Percentiles rank a stretch among this genome's conserved stretches.
Conservation (phyloP, 2,329 filamentous ascomycete species). For the Stagonosporopsis vannaccii region DNA sequence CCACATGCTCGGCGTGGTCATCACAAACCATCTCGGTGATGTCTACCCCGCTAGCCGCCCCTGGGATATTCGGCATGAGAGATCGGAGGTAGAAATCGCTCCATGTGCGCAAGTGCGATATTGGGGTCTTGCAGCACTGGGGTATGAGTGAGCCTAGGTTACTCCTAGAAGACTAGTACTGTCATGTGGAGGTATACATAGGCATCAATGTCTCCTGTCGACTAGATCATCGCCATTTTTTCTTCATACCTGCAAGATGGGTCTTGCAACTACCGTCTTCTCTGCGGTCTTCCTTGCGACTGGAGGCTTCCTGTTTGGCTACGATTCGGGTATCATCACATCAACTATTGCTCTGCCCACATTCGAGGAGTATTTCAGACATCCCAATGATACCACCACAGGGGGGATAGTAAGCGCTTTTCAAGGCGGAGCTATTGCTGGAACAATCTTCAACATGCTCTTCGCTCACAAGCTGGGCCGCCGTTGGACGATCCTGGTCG, state of each 20-base stretch:
- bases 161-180: constrained; percentile 5
- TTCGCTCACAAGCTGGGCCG: constrained; percentile 26
- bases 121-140: too few species aligned
- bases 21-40: constrained; percentile 1
- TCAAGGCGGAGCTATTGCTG: constrained; percentile 42
- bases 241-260: constrained; percentile 18
- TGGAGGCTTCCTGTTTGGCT: constrained; percentile 40
- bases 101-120: constrained; percentile 1
- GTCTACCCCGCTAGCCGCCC: constrained; percentile 6
- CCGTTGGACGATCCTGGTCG: constrained; percentile 43
- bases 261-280: constrained; percentile 25
- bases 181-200: constrained; percentile 8
- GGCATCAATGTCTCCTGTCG: not conserved
- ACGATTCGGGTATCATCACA: constrained; percentile 46
- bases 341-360: constrained; percentile 39
- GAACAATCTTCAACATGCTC: constrained; percentile 25
- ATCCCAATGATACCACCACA: constrained; percentile 29
- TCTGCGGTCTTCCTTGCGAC: constrained; percentile 30
- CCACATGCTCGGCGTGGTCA: not conserved
- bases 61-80: not conserved
- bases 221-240: constrained; percentile 4
- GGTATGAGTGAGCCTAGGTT: too few species aligned
- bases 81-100: constrained; percentile 5
- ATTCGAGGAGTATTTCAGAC: constrained; percentile 40
- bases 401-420: constrained; percentile 51